Base-by-base conservation (phyloP, 176 grass and related monocot genomes). In the Musa schizocarpa region DNA sequence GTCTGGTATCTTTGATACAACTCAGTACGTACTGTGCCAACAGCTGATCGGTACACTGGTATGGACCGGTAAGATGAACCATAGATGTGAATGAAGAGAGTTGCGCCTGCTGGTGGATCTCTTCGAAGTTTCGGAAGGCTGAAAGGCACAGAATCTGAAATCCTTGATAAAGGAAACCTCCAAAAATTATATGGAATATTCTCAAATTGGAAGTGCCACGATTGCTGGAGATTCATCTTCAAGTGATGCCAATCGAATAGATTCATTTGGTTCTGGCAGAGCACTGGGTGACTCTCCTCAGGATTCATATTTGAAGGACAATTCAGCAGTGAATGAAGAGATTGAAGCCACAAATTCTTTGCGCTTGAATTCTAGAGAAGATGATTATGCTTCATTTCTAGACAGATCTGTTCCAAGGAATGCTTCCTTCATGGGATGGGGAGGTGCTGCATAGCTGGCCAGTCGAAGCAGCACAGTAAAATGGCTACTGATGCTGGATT, bases 81-180 rank as follows among this genome's bases (percentile, higher is more conserved):
- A 29, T 29, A 1, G 27, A 29, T 29, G 4, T 19, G 12, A 19
- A 13, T 6, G 63, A n/a, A 80, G 56, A 13, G 55, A 22, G 10
- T 63, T 13, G 20, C 54, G 53, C 9, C 55, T 73, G 34, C 13
- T 27, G 50, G 73, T 49, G 53, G 53, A 13, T 56, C 72, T 52
- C 26, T 83, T 7, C 80, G 84, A 63, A 82, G 83, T 76, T 92
- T 96, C 8, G 71, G 83, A 6, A 88, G 83, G 76, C 72, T 96
- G 0, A 90, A 90, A 96, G 87, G 81, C 81, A 0, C 86, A 89
- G 65, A 89, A 96, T 74, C 22, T 82, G 43, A 76, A 82, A 68
- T 53, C 81, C 34, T 85, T 95, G 29, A 82, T 83, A 3, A 80
- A 54, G 19, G 88, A 80, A 63, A 86, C 91, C 53, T 29, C 78